These are phyloP conservation scores for Penicillium bovifimosum DNA, from an alignment of 495 filamentous ascomycete species.

Conservation along the genomic window DNA sequence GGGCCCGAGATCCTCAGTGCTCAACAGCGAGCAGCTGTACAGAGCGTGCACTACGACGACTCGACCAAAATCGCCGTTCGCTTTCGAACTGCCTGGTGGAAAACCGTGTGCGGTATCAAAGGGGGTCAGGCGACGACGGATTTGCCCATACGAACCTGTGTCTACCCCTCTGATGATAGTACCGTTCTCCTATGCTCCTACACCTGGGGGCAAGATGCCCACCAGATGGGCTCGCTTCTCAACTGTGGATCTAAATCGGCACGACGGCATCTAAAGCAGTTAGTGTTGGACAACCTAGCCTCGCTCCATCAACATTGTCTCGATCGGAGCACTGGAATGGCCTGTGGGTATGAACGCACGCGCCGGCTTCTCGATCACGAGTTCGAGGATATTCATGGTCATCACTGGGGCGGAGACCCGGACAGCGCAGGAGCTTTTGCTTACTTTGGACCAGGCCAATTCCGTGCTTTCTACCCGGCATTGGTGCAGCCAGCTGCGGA, in stretches of 20 bases:
- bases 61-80: constrained; percentile 23
- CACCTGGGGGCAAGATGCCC: constrained; percentile 39
- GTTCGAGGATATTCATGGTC: background rate
- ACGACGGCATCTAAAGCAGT: constrained; percentile 21
- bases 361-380: background rate
- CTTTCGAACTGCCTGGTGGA: constrained; percentile 24
- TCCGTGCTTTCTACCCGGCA: constrained; percentile 26
- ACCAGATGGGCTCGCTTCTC: constrained; percentile 22
- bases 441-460: constrained; percentile 41
- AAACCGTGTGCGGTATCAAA: constrained; percentile 9
- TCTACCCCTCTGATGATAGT: constrained; percentile 34
- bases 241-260: background rate
- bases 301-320: background rate
- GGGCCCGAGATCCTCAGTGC: constrained; percentile 6
- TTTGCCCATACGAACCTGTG: constrained; percentile 31
- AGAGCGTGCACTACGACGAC: constrained; percentile 18
- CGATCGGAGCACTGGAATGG: background rate
- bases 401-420: background rate
- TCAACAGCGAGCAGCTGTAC: constrained; percentile 17
- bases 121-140: constrained; percentile 36
- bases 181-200: constrained; percentile 38
- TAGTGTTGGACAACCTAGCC: constrained; percentile 22
- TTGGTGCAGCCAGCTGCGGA: constrained; percentile 21
- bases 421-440: constrained; percentile 26
- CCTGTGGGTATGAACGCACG: background rate